Evolutionary conservation across 306 rosid species (phyloP).

Genomic region (Cucumis cinereus): DNA sequence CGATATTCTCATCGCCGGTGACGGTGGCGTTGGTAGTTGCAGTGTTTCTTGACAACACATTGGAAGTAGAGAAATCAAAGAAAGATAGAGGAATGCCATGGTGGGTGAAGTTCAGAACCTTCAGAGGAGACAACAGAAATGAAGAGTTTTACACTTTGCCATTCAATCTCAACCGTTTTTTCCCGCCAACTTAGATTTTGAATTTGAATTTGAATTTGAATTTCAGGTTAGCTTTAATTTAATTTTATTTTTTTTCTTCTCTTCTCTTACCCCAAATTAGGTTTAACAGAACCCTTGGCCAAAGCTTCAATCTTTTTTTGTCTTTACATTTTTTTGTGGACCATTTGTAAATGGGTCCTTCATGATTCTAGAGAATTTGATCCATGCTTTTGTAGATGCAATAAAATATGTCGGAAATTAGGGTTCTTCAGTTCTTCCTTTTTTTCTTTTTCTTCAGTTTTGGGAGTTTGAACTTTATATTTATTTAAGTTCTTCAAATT

Average conservation of each 20-base stretch:
- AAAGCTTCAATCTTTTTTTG: neutral
- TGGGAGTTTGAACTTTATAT: no score
- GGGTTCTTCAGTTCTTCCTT: neutral
- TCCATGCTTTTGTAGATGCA: slow-evolving; percentile 29
- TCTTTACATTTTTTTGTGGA: slow-evolving; percentile 18
- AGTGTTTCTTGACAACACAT: slow-evolving; percentile 83
- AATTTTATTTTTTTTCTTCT: neutral
- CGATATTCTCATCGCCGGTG: slow-evolving; percentile 73
- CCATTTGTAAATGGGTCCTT: slow-evolving; percentile 11
- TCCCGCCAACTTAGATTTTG: slow-evolving; percentile 56
- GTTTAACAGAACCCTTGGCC: neutral
- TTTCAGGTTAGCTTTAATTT: neutral
- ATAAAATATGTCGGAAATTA: slow-evolving; percentile 8
- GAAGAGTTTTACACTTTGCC: slow-evolving; percentile 94
- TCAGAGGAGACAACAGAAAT: slow-evolving; percentile 86
- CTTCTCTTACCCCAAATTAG: neutral
- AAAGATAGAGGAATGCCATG: slow-evolving; percentile 97
- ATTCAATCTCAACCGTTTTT: slow-evolving; percentile 85
- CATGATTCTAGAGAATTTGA: slow-evolving; percentile 17
- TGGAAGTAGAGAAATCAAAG: slow-evolving; percentile 76
- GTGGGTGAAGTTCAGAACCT: slow-evolving; percentile 94
- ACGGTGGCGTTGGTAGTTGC: slow-evolving; percentile 78
- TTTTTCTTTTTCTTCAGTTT: neutral
- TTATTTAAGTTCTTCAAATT: no score
- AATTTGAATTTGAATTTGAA: neutral